phyloP scores from a whole-genome alignment of 2,329 filamentous ascomycete species.

The Trichoderma sp. region DNA sequence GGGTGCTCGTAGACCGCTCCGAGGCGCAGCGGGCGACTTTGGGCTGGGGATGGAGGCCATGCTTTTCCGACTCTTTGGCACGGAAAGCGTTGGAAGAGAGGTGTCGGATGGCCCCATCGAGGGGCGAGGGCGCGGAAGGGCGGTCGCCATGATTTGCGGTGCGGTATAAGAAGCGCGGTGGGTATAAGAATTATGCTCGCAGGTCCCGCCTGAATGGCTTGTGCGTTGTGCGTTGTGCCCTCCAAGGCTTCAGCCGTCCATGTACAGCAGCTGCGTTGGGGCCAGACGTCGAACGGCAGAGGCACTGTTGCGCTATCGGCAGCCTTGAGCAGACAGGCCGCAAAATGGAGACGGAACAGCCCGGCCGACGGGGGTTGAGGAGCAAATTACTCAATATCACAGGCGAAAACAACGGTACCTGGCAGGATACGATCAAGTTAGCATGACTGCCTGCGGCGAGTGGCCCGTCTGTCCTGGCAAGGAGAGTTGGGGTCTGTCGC shows the following conservation, averaged over 20 bases:
- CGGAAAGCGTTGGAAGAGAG: slow-evolving; percentile 73
- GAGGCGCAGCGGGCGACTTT: slow-evolving; percentile 54
- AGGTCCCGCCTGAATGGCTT: slow-evolving; percentile 33
- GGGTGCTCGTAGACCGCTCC: slow-evolving; percentile 61
- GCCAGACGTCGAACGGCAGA: slow-evolving; percentile 19
- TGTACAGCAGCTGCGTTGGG: slow-evolving; percentile 33
- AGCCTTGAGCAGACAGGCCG: slow-evolving; percentile 3
- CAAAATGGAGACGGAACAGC: slow-evolving; percentile 16
- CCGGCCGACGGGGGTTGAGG: slow-evolving; percentile 12
- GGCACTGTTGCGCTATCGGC: slow-evolving; percentile 22
- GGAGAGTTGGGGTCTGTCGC: slow-evolving; percentile 16
- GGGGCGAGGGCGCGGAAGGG: slow-evolving; percentile 67
- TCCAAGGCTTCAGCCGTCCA: slow-evolving; percentile 36
- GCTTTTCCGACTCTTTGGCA: slow-evolving; percentile 72
- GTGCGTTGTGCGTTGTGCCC: slow-evolving; percentile 33
- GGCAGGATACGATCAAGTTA: slow-evolving; percentile 15
- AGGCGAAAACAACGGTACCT: slow-evolving; percentile 28
- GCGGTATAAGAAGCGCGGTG: slow-evolving; percentile 2
- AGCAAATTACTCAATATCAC: slow-evolving; percentile 28
- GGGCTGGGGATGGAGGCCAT: slow-evolving; percentile 49
- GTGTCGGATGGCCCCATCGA: slow-evolving; percentile 71
- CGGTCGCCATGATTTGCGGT: slow-evolving; percentile 46
- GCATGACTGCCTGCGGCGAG: slow-evolving; percentile 2
- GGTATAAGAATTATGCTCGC: slow-evolving; percentile 29
- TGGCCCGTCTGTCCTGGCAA: neutral